phyloP scores from a whole-genome alignment of 768 basidiomycete species.

The Russula vinacea region DNA sequence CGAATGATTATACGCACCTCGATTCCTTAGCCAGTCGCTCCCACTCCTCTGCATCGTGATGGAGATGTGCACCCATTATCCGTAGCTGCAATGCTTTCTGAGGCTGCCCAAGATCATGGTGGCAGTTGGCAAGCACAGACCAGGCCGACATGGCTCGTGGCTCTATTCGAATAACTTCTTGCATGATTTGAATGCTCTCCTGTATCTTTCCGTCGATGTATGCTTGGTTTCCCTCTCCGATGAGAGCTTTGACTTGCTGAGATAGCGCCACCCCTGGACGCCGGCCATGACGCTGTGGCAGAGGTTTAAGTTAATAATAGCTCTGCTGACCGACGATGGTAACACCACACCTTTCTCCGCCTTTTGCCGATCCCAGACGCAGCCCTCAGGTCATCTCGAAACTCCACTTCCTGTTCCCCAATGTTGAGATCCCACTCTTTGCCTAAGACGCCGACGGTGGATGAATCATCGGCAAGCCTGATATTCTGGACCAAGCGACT shows the following conservation, averaged over 20 bases:
- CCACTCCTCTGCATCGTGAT: conserved; percentile 85
- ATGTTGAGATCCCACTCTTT: conserved; percentile 74
- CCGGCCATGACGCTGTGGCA: conserved; percentile 39
- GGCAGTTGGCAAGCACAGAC: conserved; percentile 83
- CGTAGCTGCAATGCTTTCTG: conserved; percentile 76
- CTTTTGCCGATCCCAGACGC: conserved; percentile 68
- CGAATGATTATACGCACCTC: conserved; percentile 45
- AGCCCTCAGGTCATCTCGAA: conserved; percentile 68
- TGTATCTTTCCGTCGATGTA: conserved; percentile 69
- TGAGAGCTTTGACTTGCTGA: conserved; percentile 65
- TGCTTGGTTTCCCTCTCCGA: conserved; percentile 85
- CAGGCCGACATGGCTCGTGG: conserved; percentile 81
- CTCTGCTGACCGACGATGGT: neutral
- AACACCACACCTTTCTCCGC: conserved; percentile 38
- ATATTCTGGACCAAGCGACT: conserved; percentile 72
- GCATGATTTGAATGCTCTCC: conserved; percentile 74
- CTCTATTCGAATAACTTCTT: conserved; percentile 92
- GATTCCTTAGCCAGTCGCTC: conserved; percentile 72
- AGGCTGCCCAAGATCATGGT: conserved; percentile 64
- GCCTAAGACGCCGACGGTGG: conserved; percentile 47
- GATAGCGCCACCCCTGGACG: conserved; percentile 59
- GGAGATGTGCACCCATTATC: conserved; percentile 88
- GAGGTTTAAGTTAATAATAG: neutral
- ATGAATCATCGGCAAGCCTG: conserved; percentile 48
- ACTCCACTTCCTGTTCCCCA: conserved; percentile 63